Evolutionary conservation across 306 rosid species (phyloP), one percentile per base, ranked within the genome.

Genomic region (Malus sylvestris): DNA sequence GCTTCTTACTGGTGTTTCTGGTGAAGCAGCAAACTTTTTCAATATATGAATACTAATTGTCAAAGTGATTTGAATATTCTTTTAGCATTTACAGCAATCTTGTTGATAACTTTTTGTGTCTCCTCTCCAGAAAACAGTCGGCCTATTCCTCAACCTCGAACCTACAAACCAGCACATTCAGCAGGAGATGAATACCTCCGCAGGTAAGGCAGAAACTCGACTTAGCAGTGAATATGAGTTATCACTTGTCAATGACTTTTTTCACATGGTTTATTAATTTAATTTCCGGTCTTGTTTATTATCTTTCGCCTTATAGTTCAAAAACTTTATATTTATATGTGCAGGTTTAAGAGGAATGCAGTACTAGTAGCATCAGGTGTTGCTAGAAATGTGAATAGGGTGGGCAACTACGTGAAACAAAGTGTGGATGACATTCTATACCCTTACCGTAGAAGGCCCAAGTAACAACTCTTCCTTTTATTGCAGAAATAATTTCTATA

Each of bases 331-430:
- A 77, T 59, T 33, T 60, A 15, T 42, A 59, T 70, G 7, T 65
- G 76, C 93, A 95, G 97, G 92, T 95, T 92, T 78, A 81, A 79
- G 76, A 92, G 91, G 82, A 95, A 90, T 73, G 96, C 98, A 10
- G 51, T 67, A 73, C 82, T 95, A 23, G 99, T 95, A 55, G 97
- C 97, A 75, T 83, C 93, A 9, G 96, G 98, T 57, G 93, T 90
- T 58, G 91, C 79, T 20, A 85, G 83, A 83, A 89, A 95, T 83
- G 75, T 89, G 86, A 90, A 92, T 81, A 89, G 83, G 82, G 86
- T 83, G 78, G 91, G 95, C 79, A 78, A 20, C 88, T 82, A 84
- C 59, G 77, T 92, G 45, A 92, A 89, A 81, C 90, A 88, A 76
- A 82, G 83, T 76, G 40, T 92, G 20, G 92, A 80, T 44, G 97